Base-by-base conservation (phyloP, 148 eudicot genomes). In the Euryodendron excelsum region DNA sequence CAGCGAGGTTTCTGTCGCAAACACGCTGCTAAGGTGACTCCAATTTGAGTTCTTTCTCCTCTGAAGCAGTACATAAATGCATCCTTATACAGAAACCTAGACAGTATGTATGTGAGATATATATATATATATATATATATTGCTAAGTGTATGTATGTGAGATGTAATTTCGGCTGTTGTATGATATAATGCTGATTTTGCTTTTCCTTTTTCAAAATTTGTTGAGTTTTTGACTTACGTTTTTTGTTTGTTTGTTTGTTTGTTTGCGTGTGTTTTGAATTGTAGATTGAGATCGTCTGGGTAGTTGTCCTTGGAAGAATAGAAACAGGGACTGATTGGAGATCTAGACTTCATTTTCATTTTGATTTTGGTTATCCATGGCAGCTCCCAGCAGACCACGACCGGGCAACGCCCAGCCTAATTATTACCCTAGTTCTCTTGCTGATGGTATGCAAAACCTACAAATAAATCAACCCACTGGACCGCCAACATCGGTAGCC, bases 341-440 rank as follows among this genome's bases (percentile, higher is more conserved):
- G 77, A 73, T 79, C 72, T 63, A 8, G 56, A 31, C 3, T 67
- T 21, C 10, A 34, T 5, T 53, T 47, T 62, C n/a, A 6, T 28
- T 65, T 69, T 28, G 11, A 4, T 31, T 55, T 62, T 31, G 69
- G 64, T 79, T 28, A 80, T 33, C 73, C 68, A 94, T 94, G 98
- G 87, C 93, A 17, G 83, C 93, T 88, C 91, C 92, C 75, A 93
- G 98, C 84, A 94, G 93, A 84, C 89, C 97, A 80, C 88, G 97
- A 83, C 94, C 94, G 13, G 89, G 89, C 77, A 86, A 86, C 77
- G 81, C 82, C 52, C 91, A 89, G 7, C 84, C 90, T 12, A 89
- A 85, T 86, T 90, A 88, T 66, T 81, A 89, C 63, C 91, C 92
- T 20, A 85, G 82, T 86, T 85, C 93, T 64, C 79, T 92, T 77